Conservation (phyloP, 345 rosid species). For the Eucalyptus urophylla region DNA sequence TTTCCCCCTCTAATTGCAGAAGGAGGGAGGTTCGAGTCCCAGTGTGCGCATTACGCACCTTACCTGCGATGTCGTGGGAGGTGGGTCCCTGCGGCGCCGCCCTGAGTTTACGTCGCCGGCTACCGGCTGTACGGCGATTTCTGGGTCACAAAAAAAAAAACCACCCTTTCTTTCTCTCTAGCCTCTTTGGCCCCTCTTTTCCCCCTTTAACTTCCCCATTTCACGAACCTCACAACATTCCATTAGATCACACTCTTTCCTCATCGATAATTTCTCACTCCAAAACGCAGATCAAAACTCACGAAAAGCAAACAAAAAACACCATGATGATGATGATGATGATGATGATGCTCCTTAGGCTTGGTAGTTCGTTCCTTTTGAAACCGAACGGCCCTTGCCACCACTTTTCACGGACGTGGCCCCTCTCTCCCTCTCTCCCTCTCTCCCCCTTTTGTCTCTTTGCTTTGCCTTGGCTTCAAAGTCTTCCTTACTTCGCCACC, state of each 20-base stretch:
- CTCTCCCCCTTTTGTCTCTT: constrained; percentile 2
- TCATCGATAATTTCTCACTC: background rate
- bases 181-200: background rate
- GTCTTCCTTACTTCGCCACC: constrained; percentile 52
- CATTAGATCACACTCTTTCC: no score
- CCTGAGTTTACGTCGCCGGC: fast-evolving
- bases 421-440: background rate
- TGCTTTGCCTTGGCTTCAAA: constrained; percentile 47
- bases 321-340: background rate
- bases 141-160: no score
- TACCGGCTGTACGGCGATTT: no score
- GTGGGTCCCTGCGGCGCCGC: fast-evolving
- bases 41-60: fast-evolving
- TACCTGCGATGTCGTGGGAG: fast-evolving
- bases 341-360: no score
- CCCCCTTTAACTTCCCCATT: no score
- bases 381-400: background rate
- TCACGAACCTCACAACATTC: no score
- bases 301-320: background rate
- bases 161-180: background rate
- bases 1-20: fast-evolving
- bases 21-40: fast-evolving
- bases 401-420: background rate
- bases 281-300: background rate
- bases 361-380: background rate